A percentile compares a stretch with the other conserved stretches of the same genome.
phyloP scores from a whole-genome alignment of 2,329 filamentous ascomycete species.

The Colletotrichum tropicale region DNA sequence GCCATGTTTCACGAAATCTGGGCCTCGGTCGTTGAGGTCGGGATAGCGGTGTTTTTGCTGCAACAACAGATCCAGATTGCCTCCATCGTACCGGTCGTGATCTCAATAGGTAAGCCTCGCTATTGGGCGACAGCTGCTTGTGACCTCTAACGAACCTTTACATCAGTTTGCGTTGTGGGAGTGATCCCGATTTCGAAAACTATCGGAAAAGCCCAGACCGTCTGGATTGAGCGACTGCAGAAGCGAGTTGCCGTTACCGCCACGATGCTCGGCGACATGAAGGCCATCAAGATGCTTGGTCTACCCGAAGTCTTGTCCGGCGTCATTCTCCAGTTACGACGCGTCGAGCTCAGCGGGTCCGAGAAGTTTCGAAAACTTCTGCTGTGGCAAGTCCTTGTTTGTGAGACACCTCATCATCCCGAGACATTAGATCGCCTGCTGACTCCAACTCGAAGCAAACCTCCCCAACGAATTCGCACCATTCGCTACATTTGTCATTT shows the following conservation, averaged over 20 bases:
- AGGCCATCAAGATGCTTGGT: conserved; percentile 54
- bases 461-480: not conserved
- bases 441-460: not conserved
- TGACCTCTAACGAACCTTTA: no score
- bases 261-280: conserved; percentile 52
- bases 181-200: conserved; percentile 28
- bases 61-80: conserved; percentile 40
- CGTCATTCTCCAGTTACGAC: conserved; percentile 21
- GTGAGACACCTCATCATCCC: not conserved
- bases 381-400: conserved; percentile 2
- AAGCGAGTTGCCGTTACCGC: conserved; percentile 51
- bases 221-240: conserved; percentile 55
- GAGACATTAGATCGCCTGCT: not conserved
- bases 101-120: conserved; percentile 43
- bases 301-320: conserved; percentile 40
- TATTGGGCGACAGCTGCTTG: no score
- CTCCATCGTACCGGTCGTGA: conserved; percentile 43
- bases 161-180: conserved; percentile 34
- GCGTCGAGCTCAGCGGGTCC: conserved; percentile 22
- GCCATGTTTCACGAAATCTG: conserved; percentile 23
- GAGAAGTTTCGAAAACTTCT: conserved; percentile 24
- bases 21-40: conserved; percentile 26
- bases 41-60: conserved; percentile 28
- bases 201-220: conserved; percentile 34
- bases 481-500: conserved; percentile 20